Evolutionary conservation across 2,329 filamentous ascomycete species (phyloP), one percentile per base, ranked within the genome.

Genomic region (Hymenoscyphus linearis): DNA sequence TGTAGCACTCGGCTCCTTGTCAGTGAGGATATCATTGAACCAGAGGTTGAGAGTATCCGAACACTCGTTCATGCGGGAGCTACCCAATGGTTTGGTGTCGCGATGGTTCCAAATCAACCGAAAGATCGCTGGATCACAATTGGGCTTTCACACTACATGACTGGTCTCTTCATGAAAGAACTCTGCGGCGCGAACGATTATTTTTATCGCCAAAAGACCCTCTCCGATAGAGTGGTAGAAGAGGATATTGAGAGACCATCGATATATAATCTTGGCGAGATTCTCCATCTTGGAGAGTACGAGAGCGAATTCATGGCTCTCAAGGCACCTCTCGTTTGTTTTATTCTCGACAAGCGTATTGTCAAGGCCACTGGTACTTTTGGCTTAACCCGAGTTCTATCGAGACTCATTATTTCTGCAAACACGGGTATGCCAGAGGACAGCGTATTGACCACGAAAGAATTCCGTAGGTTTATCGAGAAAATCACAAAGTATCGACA

Each of bases 171-270:
- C 75, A 90, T 98, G 83, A 91, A 88, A 73, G 88, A 86, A 66
- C 80, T 99, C 2, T 96, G 91, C 71, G 95, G 95, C 7, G 96
- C 96, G 72, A 99, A 99, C 72, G 91, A 96, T 69, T 95, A 96
- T 73, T 84, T 92, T 12, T 98, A 92, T 73, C 87, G 91, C 40
- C 89, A 96, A 75, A 98, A 98, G 75, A 80, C 85, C 40, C 84
- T 91, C 74, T 86, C 91, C 0, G 93, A 99, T 74, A 83, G 82
- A 67, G 84, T 98, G 47, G 89, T 93, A 55, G 86, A 93, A 60
- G 76, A 90, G 62, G 95, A 99, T 72, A 80, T 91, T 58, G 85
- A 89, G 57, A 85, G 95, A 37, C 93, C 93, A 1, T 92, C 91
- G 0, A 80, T 99, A 12, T 86, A 88, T 64, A 86, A 91, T 36